These are phyloP conservation scores for Aspergillus panamensis DNA, from an alignment of 495 filamentous ascomycete species.

Conservation along the genomic window DNA sequence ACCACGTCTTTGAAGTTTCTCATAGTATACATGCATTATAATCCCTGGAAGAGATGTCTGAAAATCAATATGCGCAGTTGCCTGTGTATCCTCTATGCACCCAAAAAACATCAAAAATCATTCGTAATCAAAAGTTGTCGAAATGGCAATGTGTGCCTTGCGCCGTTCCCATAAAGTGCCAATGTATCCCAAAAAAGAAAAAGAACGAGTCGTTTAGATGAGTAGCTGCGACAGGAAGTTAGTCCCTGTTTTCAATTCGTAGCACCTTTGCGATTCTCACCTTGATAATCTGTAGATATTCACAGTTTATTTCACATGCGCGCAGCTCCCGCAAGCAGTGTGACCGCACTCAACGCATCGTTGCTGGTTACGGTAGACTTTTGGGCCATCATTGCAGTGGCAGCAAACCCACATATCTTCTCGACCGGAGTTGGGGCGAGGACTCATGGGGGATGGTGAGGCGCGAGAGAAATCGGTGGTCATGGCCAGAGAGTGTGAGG, in stretches of 20 bases:
- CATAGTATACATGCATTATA: constrained; percentile 7
- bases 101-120: neutral
- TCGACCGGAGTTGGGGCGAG: neutral
- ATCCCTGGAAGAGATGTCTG: neutral
- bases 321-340: constrained; percentile 28
- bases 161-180: neutral
- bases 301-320: constrained; percentile 29
- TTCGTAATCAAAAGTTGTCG: neutral
- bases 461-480: no score
- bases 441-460: no score
- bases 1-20: neutral
- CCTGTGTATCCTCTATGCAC: neutral
- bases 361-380: constrained; percentile 35
- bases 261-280: constrained; percentile 9
- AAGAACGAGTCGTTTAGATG: neutral
- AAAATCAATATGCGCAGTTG: constrained; percentile 2
- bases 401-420: constrained; percentile 41
- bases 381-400: constrained; percentile 39
- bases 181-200: neutral
- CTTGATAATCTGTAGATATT: constrained; percentile 6
- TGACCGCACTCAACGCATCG: constrained; percentile 36
- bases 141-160: constrained; percentile 2
- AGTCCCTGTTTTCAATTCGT: neutral
- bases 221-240: neutral
- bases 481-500: no score